These are phyloP conservation scores for Neophaeococcomyces aloes DNA, from an alignment of 2,329 filamentous ascomycete species.

Conservation along the genomic window DNA sequence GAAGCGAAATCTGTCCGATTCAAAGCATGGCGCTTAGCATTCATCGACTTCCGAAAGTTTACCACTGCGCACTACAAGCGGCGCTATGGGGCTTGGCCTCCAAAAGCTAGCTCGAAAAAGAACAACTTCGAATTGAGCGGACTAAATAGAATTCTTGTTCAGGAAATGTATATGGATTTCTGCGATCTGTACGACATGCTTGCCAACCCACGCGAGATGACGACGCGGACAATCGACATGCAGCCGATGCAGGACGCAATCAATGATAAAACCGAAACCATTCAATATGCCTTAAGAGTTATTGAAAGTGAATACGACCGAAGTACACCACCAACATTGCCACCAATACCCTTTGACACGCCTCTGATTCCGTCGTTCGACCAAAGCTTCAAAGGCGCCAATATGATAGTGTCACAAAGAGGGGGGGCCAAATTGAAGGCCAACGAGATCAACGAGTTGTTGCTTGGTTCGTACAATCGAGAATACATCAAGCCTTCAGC, in stretches of 20 bases:
- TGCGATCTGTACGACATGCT: slow-evolving; percentile 79
- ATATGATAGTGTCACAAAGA: slow-evolving; percentile 58
- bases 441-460: slow-evolving; percentile 63
- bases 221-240: slow-evolving; percentile 66
- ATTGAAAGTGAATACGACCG: slow-evolving; percentile 82
- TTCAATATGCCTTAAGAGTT: slow-evolving; percentile 60
- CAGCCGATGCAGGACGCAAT: slow-evolving; percentile 46
- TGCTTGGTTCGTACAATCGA: slow-evolving; percentile 73
- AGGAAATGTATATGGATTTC: slow-evolving; percentile 74
- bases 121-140: slow-evolving; percentile 78
- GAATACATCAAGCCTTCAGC: slow-evolving; percentile 48
- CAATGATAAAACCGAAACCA: slow-evolving; percentile 45
- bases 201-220: slow-evolving; percentile 68
- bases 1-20: slow-evolving; percentile 73
- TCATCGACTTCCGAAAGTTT: slow-evolving; percentile 63
- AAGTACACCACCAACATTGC: slow-evolving; percentile 77
- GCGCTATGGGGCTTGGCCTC: slow-evolving; percentile 70
- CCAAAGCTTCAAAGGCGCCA: slow-evolving; percentile 47
- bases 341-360: slow-evolving; percentile 81
- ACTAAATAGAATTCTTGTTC: slow-evolving; percentile 71
- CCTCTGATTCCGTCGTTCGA: slow-evolving; percentile 64
- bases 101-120: slow-evolving; percentile 84
- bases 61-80: slow-evolving; percentile 59
- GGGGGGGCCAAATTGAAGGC: slow-evolving; percentile 67
- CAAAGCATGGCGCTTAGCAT: slow-evolving; percentile 70